phyloP scores from a whole-genome alignment of 2,329 filamentous ascomycete genomes.

The Phoma sp. region DNA sequence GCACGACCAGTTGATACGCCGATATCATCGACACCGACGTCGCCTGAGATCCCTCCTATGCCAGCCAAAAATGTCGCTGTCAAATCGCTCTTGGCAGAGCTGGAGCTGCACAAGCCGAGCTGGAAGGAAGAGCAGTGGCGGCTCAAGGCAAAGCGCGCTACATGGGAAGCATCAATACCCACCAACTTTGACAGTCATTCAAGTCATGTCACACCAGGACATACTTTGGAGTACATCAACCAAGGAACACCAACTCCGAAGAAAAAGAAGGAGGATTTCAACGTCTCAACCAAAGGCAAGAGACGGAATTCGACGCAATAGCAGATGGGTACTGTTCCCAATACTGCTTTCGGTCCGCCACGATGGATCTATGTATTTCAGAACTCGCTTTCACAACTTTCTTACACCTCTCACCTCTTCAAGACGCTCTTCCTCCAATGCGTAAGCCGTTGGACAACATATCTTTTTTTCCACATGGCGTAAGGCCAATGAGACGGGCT shows the following conservation, averaged over 20 bases:
- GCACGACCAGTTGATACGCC: not conserved
- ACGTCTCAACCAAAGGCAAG: constrained; percentile 8
- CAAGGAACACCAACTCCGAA: constrained; percentile 11
- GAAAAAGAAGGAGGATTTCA: constrained; percentile 11
- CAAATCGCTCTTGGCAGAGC: constrained; percentile 6
- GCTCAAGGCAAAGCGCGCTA: not conserved
- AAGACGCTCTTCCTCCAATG: not conserved
- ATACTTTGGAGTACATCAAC: constrained; percentile 15
- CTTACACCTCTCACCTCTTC: too few relatives aligned
- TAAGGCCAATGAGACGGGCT: not conserved
- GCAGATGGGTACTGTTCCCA: not conserved
- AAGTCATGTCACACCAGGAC: constrained; percentile 13
- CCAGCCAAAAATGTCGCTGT: not conserved
- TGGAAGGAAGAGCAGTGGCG: not conserved
- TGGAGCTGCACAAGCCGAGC: constrained; percentile 1
- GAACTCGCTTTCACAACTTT: not conserved
- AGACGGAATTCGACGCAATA: constrained; percentile 11
- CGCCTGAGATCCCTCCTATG: not conserved
- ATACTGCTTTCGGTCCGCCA: not conserved
- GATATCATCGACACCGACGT: not conserved
- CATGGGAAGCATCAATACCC: constrained; percentile 13
- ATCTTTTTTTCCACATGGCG: not conserved
- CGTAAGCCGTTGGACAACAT: not conserved
- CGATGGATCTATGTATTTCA: not conserved
- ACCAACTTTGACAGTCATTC: constrained; percentile 5